A percentile compares a stretch with the other conserved stretches of the same genome.
Conservation (phyloP, 2,329 filamentous ascomycete genomes). For the Fusarium sterilihyphosum region DNA sequence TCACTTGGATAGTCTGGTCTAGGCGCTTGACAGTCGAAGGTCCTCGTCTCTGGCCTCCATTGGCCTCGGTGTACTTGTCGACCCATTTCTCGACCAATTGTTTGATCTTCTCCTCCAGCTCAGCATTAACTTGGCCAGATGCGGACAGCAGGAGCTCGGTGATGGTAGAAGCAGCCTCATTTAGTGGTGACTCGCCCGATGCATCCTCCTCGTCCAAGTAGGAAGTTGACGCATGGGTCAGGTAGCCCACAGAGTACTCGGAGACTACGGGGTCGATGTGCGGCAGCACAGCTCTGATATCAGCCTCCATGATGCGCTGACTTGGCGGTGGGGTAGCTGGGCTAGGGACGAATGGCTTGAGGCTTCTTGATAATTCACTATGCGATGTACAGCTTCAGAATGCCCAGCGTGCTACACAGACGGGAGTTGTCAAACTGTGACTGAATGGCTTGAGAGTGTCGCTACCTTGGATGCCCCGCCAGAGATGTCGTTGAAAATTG, state of each 20-base stretch:
- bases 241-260: conserved; percentile 93
- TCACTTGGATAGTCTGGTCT: conserved; percentile 94
- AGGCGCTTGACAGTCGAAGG: conserved; percentile 84
- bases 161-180: conserved; percentile 84
- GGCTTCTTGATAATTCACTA: background rate
- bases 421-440: background rate
- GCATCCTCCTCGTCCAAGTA: conserved; percentile 80
- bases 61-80: conserved; percentile 77
- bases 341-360: background rate
- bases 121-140: conserved; percentile 79
- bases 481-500: conserved; percentile 43
- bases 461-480: conserved; percentile 36
- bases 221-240: conserved; percentile 89
- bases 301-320: conserved; percentile 75
- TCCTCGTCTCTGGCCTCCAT: conserved; percentile 76
- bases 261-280: conserved; percentile 89
- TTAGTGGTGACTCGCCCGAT: conserved; percentile 76
- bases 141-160: conserved; percentile 92
- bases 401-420: background rate
- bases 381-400: background rate
- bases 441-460: conserved; percentile 27
- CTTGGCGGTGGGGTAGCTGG: background rate
- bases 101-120: conserved; percentile 81
- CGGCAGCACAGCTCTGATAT: conserved; percentile 85
- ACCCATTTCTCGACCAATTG: conserved; percentile 92